Evolutionary conservation across 257 asterid genomes (phyloP).

Genomic region (Scutellaria baicalensis): DNA sequence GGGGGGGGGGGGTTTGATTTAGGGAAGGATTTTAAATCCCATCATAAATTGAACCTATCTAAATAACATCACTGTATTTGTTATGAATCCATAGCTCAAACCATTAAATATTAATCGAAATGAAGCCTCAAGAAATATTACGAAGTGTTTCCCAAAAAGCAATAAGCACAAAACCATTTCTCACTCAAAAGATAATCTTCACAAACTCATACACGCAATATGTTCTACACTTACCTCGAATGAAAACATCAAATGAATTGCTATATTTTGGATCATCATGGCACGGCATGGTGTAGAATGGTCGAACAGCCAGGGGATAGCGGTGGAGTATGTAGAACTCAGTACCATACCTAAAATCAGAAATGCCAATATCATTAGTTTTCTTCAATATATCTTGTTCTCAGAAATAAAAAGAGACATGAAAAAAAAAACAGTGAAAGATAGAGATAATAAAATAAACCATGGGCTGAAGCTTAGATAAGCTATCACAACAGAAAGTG

Average conservation of each 20-base stretch:
- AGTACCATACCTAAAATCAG: slow-evolving; percentile 61
- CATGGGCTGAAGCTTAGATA: not conserved
- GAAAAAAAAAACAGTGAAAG: not conserved
- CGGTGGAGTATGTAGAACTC: slow-evolving; percentile 96
- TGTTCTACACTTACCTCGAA: slow-evolving; percentile 49
- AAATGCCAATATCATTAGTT: not conserved
- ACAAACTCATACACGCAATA: not conserved
- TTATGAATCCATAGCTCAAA: too few relatives aligned
- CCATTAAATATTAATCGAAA: too few relatives aligned
- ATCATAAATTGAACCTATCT: too few relatives aligned
- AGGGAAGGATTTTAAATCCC: too few relatives aligned
- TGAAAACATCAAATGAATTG: slow-evolving; percentile 86
- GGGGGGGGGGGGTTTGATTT: too few relatives aligned
- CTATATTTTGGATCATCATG: slow-evolving; percentile 55
- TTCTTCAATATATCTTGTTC: not conserved
- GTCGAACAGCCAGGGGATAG: slow-evolving; percentile 80
- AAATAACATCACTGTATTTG: not conserved
- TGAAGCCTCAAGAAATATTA: too few relatives aligned
- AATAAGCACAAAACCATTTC: too few relatives aligned
- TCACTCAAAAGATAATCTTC: too few relatives aligned
- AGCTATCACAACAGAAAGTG: not conserved
- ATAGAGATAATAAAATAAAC: not conserved
- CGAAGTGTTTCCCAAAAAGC: too few relatives aligned
- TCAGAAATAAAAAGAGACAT: not conserved
- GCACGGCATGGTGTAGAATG: slow-evolving; percentile 94